phyloP scores from a whole-genome alignment of 495 filamentous ascomycete genomes.

The Thermothielavioides terrestris region DNA sequence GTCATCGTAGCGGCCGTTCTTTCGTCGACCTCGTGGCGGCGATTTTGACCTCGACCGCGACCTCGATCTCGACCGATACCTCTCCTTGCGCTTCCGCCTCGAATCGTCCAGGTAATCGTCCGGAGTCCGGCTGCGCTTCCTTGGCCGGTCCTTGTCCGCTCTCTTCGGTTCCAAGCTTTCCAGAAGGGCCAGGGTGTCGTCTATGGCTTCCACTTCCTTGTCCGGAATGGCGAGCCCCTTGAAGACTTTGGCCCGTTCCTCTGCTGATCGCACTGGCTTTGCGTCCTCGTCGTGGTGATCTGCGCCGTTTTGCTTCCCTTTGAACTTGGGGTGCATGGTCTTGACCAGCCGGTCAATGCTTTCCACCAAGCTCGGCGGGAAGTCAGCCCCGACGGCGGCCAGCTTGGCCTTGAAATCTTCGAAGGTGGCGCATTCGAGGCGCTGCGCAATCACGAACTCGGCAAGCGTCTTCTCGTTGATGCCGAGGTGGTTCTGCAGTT shows the following conservation, averaged over 20 bases:
- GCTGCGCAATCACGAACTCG: slow-evolving; percentile 89
- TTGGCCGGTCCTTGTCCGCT: slow-evolving; percentile 34
- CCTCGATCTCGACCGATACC: slow-evolving; percentile 37
- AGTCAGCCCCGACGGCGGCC: slow-evolving; percentile 71
- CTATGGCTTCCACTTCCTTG: slow-evolving; percentile 62
- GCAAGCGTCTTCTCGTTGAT: slow-evolving; percentile 90
- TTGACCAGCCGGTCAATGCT: slow-evolving; percentile 81
- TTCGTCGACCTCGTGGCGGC: slow-evolving; percentile 38
- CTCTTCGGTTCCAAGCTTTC: slow-evolving; percentile 72
- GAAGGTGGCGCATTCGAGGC: slow-evolving; percentile 61
- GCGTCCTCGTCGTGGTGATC: slow-evolving; percentile 38
- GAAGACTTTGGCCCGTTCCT: slow-evolving; percentile 71
- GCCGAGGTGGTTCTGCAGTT: slow-evolving; percentile 88
- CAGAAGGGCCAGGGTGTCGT: slow-evolving; percentile 87
- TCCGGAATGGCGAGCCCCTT: slow-evolving; percentile 86
- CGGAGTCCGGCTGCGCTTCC: slow-evolving; percentile 69
- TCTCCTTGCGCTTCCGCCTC: slow-evolving; percentile 37
- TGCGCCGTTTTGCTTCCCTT: slow-evolving; percentile 34
- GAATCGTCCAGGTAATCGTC: slow-evolving; percentile 46
- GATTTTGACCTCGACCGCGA: slow-evolving; percentile 53
- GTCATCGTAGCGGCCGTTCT: slow-evolving; percentile 46
- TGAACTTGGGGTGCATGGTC: slow-evolving; percentile 86
- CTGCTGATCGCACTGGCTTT: slow-evolving; percentile 29
- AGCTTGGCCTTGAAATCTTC: slow-evolving; percentile 59
- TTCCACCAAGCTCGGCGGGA: slow-evolving; percentile 80